These are phyloP conservation scores for Fusarium tricinctum DNA, from an alignment of 2,329 filamentous ascomycete genomes.

Conservation along the genomic window DNA sequence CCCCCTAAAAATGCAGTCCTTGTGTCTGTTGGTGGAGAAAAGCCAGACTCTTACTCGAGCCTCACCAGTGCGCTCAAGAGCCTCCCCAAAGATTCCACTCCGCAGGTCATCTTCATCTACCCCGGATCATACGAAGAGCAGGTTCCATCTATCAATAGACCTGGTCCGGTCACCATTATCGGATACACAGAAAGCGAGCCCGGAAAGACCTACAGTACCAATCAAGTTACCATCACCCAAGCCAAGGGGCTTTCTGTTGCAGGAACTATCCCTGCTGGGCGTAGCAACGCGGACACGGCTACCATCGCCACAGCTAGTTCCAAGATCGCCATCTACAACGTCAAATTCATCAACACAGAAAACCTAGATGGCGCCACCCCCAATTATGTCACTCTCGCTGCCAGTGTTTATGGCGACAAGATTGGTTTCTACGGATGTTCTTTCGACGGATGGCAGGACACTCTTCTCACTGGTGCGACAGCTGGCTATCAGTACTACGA, in stretches of 20 bases:
- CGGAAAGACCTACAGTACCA: conserved; percentile 61
- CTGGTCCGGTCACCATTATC: conserved; percentile 58
- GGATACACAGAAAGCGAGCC: conserved; percentile 61
- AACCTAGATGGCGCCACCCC: conserved; percentile 34
- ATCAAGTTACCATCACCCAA: conserved; percentile 66
- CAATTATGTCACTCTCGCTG: conserved; percentile 42
- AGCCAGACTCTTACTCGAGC: conserved; percentile 48
- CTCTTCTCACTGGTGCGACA: conserved; percentile 35
- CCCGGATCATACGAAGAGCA: conserved; percentile 62
- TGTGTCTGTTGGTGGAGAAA: conserved; percentile 54
- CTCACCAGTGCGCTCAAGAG: conserved; percentile 51
- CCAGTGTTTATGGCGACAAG: conserved; percentile 54
- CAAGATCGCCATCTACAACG: conserved; percentile 59
- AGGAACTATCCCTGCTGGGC: conserved; percentile 46
- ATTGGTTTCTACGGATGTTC: conserved; percentile 57
- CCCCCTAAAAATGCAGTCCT: conserved; percentile 59
- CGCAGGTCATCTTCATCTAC: conserved; percentile 60
- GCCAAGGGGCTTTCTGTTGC: conserved; percentile 37
- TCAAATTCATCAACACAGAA: conserved; percentile 59
- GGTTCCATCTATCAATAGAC: conserved; percentile 55
- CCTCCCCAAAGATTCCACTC: conserved; percentile 52
- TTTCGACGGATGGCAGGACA: conserved; percentile 44
- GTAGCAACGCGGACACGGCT: conserved; percentile 44
- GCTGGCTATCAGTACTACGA: conserved; percentile 43
- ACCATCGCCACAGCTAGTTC: conserved; percentile 47